phyloP scores from a whole-genome alignment of 1,284 basidiomycete species.

The Exobasidium cylindrosporum region DNA sequence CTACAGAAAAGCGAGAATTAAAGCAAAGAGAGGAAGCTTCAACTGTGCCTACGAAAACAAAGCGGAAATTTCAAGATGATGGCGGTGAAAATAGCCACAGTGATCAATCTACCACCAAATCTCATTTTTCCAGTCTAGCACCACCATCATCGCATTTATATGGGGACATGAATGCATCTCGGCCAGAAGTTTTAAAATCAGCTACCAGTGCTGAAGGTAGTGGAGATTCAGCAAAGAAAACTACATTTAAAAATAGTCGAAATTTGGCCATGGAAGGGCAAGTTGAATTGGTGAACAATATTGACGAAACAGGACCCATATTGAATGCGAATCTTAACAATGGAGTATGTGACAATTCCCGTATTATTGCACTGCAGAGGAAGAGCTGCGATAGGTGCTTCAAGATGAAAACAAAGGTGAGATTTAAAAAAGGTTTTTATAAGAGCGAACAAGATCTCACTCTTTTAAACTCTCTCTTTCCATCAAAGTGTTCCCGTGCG shows the following conservation, averaged over 20 bases:
- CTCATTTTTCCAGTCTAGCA: not conserved
- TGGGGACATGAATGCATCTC: not conserved
- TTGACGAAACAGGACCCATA: no score
- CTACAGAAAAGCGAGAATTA: no score
- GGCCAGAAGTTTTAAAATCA: not conserved
- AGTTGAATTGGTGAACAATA: not conserved
- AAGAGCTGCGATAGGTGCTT: slow-evolving; percentile 9
- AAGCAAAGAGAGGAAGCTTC: no score
- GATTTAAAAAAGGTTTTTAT: not conserved
- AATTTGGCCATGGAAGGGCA: not conserved
- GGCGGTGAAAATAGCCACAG: no score
- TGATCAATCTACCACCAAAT: not conserved
- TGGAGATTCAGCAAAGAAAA: no score
- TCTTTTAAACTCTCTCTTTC: not conserved
- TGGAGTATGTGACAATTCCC: no score
- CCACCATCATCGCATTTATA: not conserved
- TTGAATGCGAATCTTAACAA: no score
- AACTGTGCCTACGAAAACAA: no score
- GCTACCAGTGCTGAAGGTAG: no score
- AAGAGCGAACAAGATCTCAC: not conserved
- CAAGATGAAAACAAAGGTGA: slow-evolving; percentile 2
- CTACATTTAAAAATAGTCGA: no score
- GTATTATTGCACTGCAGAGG: slow-evolving; percentile 2
- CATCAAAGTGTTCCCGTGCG: not conserved
- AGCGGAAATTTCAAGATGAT: no score